Base-by-base conservation (phyloP, 345 rosid species). In the Populus alba region DNA sequence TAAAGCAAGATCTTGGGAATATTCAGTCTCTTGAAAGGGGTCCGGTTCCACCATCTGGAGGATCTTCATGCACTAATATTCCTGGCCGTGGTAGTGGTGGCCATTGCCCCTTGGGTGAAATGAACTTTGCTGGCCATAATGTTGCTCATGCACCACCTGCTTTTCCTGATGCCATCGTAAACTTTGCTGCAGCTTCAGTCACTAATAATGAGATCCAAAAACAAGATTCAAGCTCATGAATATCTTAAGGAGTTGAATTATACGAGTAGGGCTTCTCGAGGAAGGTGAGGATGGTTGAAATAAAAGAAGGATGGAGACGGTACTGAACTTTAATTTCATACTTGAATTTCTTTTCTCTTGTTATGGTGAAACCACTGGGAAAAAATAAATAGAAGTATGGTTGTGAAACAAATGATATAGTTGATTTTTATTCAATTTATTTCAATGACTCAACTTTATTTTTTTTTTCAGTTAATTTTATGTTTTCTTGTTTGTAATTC, bases 1-100 rank as follows among this genome's bases (percentile, higher is more conserved):
- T 33, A 27, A 6, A 37, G 17, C 45, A 53, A 16, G 45, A 25
- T 15, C 51, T 77, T 6, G 62, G 62, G n/a, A 38, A 80, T 23
- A 15, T 85, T 18, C 88, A 83, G 68, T 78, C 85, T n/a, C 87
- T 86, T 3, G 79, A 55, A 16, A 82, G 82, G 72, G 91, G 86
- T 20, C 76, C 81, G 1, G 88, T 87, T 73, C 84, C 91, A 2
- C 79, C 87, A 0, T 78, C 83, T 0, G n/a, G 71, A 0, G 31
- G 78, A 20, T 85, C 85, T 15, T 76, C 86, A 17, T 84, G 90
- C 83, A 84, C 87, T 0, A 31, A 76, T 76, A 81, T 81, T 11
- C 91, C 90, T 0, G 81, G 81, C 3, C 25, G 31, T 12, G 49
- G 35, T 11, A 49, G 9, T 25, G 27, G 9, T 2, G 91, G 90